A percentile compares a stretch with the other conserved stretches of the same genome.
Conservation (phyloP, 75 land plant species). For the Cryptomeria japonica region DNA sequence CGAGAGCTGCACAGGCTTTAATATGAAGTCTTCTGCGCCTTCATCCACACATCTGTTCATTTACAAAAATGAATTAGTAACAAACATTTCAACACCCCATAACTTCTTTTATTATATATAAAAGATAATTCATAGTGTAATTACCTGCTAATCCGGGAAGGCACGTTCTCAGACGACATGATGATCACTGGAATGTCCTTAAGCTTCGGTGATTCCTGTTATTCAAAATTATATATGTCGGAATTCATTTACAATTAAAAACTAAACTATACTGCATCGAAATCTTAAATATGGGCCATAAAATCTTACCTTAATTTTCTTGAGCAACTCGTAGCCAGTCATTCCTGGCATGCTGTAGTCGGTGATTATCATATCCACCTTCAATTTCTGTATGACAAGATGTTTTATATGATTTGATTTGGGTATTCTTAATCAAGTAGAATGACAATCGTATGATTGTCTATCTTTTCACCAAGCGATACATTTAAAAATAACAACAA, state of each 20-base stretch:
- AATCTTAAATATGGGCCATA: neutral
- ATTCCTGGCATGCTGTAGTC: constrained; percentile 95
- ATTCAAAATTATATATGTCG: too few species aligned
- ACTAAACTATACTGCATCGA: neutral
- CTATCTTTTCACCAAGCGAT: too few species aligned
- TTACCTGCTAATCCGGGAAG: constrained; percentile 32
- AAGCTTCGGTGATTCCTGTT: constrained; percentile 19
- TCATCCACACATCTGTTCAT: neutral
- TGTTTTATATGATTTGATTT: too few species aligned
- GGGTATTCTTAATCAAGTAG: too few species aligned
- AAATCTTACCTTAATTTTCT: constrained; percentile 63
- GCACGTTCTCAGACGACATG: constrained; percentile 43
- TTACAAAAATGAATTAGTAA: neutral
- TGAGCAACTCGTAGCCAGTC: constrained; percentile 89
- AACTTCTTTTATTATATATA: neutral
- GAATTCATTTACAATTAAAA: neutral
- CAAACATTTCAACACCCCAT: neutral
- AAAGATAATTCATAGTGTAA: too few species aligned
- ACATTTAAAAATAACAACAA: too few species aligned
- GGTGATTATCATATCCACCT: constrained; percentile 79
- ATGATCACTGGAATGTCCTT: constrained; percentile 47
- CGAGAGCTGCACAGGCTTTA: neutral
- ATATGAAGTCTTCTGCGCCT: neutral
- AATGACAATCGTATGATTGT: too few species aligned
- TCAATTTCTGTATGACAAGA: constrained; percentile 31